Evolutionary conservation across 179 eudicot species (phyloP).

Genomic region (Beta macrorhiza): DNA sequence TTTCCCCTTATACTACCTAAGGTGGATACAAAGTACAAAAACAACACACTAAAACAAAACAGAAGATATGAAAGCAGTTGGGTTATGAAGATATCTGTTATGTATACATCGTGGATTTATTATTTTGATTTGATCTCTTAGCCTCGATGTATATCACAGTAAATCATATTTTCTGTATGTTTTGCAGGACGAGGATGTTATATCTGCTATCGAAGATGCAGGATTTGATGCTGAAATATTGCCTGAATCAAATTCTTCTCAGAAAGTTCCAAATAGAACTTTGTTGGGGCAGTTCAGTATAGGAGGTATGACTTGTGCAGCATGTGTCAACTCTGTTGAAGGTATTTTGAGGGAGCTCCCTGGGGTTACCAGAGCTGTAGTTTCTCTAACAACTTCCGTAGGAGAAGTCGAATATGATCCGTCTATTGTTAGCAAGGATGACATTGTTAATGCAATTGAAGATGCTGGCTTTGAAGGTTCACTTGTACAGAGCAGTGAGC

Average conservation of each 20-base stretch:
- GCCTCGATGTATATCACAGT: too few species aligned
- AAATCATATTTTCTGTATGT: not conserved
- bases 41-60: too few species aligned
- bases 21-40: too few species aligned
- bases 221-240: conserved; percentile 95
- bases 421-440: conserved; percentile 56
- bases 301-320: conserved; percentile 98
- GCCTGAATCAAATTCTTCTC: conserved; percentile 49
- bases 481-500: conserved; percentile 88
- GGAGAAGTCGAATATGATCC: conserved; percentile 92
- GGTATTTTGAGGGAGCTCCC: conserved; percentile 75
- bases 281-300: conserved; percentile 84
- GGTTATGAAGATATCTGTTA: too few species aligned
- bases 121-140: too few species aligned
- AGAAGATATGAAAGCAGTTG: too few species aligned
- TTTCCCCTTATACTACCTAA: too few species aligned
- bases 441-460: conserved; percentile 76
- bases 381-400: conserved; percentile 77
- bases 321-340: conserved; percentile 94
- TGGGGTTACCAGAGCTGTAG: conserved; percentile 76
- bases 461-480: conserved; percentile 98
- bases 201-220: conserved; percentile 88
- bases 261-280: conserved; percentile 43
- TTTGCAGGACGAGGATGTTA: conserved; percentile 79
- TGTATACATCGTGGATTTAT: too few species aligned